These are phyloP conservation scores for Entoloma clypeatum DNA, from an alignment of 1,284 basidiomycete species.

Conservation along the genomic window DNA sequence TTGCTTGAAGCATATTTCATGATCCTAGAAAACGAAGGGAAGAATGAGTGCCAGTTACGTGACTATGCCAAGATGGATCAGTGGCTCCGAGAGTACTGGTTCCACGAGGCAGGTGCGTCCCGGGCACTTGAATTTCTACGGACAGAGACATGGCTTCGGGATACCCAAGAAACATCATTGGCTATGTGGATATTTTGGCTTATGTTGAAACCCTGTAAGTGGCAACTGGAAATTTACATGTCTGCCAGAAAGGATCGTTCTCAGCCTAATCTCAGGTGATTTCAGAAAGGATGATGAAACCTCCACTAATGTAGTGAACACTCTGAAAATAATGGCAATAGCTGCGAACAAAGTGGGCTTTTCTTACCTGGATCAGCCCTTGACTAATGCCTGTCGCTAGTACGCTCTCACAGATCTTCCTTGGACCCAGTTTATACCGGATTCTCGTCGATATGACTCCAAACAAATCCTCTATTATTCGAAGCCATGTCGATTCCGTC, in stretches of 20 bases:
- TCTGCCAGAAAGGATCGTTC: constrained; percentile 3
- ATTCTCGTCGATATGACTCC: constrained; percentile 16
- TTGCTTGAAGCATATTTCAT: constrained; percentile 72
- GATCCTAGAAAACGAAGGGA: constrained; percentile 79
- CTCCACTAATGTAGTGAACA: constrained; percentile 42
- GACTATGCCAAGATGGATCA: constrained; percentile 46
- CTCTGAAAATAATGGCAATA: constrained; percentile 59
- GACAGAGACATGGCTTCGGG: constrained; percentile 51
- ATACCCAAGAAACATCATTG: constrained; percentile 48
- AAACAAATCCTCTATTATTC: constrained; percentile 39
- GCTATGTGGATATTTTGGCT: constrained; percentile 78
- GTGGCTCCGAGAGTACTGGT: constrained; percentile 56
- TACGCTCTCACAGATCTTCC: constrained; percentile 53
- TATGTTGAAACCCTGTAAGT: constrained; percentile 55
- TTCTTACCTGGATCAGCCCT: constrained; percentile 2
- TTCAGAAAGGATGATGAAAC: constrained; percentile 37
- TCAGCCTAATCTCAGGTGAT: constrained; percentile 37
- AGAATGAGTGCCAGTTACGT: constrained; percentile 65
- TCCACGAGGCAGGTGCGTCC: constrained; percentile 44
- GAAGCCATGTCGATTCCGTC: constrained; percentile 36
- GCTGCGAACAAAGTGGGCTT: constrained; percentile 60
- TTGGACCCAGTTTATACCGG: constrained; percentile 58
- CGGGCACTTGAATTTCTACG: constrained; percentile 33
- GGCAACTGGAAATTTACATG: not conserved
- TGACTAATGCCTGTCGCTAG: constrained; percentile 31